Evolutionary conservation across 441 rosid genomes (phyloP).

Genomic region (Eugenia klotzschiana): DNA sequence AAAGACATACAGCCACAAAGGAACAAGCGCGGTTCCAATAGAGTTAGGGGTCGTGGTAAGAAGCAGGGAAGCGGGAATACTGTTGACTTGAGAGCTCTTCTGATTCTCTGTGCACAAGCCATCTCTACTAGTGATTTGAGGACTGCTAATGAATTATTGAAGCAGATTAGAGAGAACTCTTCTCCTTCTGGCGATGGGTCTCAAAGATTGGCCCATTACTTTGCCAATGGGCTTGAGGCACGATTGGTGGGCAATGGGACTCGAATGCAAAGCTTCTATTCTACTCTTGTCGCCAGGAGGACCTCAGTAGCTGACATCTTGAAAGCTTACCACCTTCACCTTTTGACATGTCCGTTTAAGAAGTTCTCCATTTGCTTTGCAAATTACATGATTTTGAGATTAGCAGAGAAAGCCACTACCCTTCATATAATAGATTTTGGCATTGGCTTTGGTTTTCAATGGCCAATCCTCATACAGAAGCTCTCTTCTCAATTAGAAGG

Average conservation of each 20-base stretch:
- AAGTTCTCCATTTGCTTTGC: not conserved
- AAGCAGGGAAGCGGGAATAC: not conserved
- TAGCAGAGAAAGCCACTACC: not conserved
- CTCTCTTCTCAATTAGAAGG: not conserved
- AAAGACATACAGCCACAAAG: not conserved
- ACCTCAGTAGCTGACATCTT: not conserved
- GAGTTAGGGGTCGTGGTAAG: not conserved
- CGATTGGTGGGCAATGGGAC: not conserved
- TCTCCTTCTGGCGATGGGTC: not conserved
- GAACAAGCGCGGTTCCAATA: not conserved
- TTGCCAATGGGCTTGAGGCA: not conserved
- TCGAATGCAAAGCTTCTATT: not conserved
- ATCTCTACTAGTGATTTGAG: not conserved
- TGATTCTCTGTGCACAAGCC: not conserved
- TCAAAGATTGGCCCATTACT: not conserved
- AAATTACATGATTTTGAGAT: not conserved
- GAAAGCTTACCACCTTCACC: not conserved
- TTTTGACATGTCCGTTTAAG: not conserved
- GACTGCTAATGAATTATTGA: not conserved
- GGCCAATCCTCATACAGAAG: not conserved
- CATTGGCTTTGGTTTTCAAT: not conserved
- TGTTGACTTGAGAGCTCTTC: not conserved
- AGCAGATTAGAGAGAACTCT: not conserved
- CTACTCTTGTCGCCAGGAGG: not conserved
- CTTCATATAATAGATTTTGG: not conserved